Evolutionary conservation across 2,329 filamentous ascomycete genomes (phyloP), one percentile per base, ranked within the genome.

Genomic region (Hypoxylon sp.): DNA sequence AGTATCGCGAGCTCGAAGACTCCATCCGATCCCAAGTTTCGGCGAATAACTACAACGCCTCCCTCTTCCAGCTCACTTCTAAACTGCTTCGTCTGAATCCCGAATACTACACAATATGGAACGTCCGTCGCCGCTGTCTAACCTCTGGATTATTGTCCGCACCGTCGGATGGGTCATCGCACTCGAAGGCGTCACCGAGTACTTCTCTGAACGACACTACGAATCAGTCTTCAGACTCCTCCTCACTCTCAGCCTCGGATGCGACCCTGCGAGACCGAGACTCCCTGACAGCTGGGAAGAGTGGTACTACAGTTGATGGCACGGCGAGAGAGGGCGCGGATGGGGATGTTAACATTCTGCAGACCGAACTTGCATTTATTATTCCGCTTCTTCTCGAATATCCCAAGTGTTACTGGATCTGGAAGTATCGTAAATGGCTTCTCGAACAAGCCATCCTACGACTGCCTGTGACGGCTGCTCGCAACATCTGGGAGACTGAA

Each of bases 321-420:
- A 76, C 76, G 11, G 76, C 76, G 28, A 28, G 5, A 7, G 38
- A 48, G n/a, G 38, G 64, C 49, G 21, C 43, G 1, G 34, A 68
- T 48, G 60, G 65, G 14, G 75, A 83, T 55, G 67, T 83, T 45
- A 81, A 88, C 2, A 77, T 91, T 32, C 85, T 98, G 67, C 86
- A 87, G 50, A 83, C 87, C 60, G 96, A 99, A 78, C 84, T 99
- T 34, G 82, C 83, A 51, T 97, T 98, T 76, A 90, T 95, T 34
- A 88, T 98, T 43, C 93, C 93, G 0, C 86, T 99, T 19, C 87
- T 99, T 53, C 86, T 93, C 70, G 89, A 93, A 72, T 95, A 89
- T 72, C 96, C 96, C 5, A 99, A 99, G 79, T 98, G 96, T 84
- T 99, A 99, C 82, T 98, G 96, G 95, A 95, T 99, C 75, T 99